These are phyloP conservation scores for Rhodosporidiobolus sp. DNA, from an alignment of 768 basidiomycete species.

Conservation along the genomic window DNA sequence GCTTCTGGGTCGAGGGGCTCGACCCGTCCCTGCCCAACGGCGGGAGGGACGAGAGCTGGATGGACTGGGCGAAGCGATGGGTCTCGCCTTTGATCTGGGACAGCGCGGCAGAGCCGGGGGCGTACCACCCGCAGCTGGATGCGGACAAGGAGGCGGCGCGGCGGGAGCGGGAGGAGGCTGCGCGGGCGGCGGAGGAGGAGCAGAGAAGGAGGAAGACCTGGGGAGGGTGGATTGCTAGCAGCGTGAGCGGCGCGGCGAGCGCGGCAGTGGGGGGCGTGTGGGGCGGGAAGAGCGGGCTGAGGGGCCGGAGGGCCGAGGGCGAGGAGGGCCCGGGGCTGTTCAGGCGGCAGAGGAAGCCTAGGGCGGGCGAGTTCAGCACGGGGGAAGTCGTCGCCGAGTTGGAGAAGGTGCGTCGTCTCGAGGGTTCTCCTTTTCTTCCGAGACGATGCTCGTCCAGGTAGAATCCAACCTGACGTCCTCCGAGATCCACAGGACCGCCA, in stretches of 20 bases:
- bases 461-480: no score
- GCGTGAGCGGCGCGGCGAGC: not conserved
- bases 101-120: constrained; percentile 21
- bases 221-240: not conserved
- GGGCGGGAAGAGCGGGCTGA: not conserved
- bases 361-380: constrained; percentile 22
- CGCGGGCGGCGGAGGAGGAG: not conserved
- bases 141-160: constrained; percentile 1
- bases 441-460: no score
- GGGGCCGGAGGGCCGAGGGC: not conserved
- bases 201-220: constrained; percentile 5
- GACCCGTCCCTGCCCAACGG: constrained; percentile 16
- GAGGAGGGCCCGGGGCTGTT: constrained; percentile 8
- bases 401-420: constrained; percentile 16
- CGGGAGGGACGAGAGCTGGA: constrained; percentile 8
- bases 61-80: constrained; percentile 34
- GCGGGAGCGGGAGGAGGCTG: not conserved
- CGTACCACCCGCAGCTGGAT: constrained; percentile 3
- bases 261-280: constrained; percentile 4
- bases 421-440: not conserved
- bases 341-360: constrained; percentile 30
- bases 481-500: constrained; percentile 13
- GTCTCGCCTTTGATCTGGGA: constrained; percentile 34
- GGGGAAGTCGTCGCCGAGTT: constrained; percentile 40
- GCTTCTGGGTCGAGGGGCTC: constrained; percentile 37